Base-by-base conservation (phyloP, 768 basidiomycete genomes). In the Russula virescens region DNA sequence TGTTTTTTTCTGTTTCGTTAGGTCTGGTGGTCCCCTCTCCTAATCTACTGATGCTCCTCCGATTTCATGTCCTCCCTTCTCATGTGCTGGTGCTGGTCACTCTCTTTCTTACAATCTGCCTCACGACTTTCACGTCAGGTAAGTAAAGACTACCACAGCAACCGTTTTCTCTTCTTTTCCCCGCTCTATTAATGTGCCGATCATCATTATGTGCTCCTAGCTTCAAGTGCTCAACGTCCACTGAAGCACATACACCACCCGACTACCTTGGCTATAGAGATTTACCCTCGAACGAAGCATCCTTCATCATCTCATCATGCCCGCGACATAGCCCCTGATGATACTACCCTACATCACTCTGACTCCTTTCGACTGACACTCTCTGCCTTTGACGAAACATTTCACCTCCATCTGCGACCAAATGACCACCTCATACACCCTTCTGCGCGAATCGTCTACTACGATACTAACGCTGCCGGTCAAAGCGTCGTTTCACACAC, bases 401-500 rank as follows among this genome's bases (percentile, higher is more conserved):
- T 85, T 69, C 77, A 87, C 70, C 79, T 94, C 49, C 87, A 92
- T 69, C 78, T 94, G 53, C 82, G 82, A 19, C 91, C 91, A 9
- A 91, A 90, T 70, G 82, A 87, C 65, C 77, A 89, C 65, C 83
- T 94, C 64, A 77, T 93, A 55, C 89, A 92, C 70, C 86, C 90
- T 47, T 82, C 86, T 56, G 91, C 91, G 1, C 83, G 85, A 46
- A 79, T 91, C 60, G 83, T 81, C 55, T 86, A 87, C 74, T 85
- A 83, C 71, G 74, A 76, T n/a, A 78, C 76, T 23, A 72, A 71
- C 9, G 69, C 82, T 18, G 78, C 82, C 49, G 87, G 88, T 34
- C 69, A 72, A 45, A 74, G 81, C 31, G 76, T 80, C 21, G 68
- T 85, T 35, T 73, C 80, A 5, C 80, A 78, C 67, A 82, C 83